Conservation (phyloP, 2,329 filamentous ascomycete species). For the Pseudocercospora crystallina region DNA sequence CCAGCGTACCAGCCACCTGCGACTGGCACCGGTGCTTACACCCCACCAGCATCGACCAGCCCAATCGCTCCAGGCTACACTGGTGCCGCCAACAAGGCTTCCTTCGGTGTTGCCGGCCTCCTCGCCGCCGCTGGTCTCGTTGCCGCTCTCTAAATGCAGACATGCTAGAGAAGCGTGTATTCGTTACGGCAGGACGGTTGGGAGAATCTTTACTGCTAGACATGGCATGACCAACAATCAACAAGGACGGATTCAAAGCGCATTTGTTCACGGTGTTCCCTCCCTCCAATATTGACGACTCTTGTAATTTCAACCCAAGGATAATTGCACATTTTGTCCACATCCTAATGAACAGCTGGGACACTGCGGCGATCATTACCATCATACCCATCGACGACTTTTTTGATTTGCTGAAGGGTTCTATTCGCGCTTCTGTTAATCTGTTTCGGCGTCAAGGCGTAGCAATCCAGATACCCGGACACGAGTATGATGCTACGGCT, state of each 20-base stretch:
- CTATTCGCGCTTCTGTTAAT: not conserved
- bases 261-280: too few relatives aligned
- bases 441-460: not conserved
- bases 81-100: slow-evolving; percentile 24
- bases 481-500: too few relatives aligned
- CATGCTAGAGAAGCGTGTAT: not conserved
- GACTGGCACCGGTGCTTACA: slow-evolving; percentile 15
- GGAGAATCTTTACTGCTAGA: too few relatives aligned
- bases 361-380: slow-evolving; percentile 3
- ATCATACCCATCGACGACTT: not conserved
- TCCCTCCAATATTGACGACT: too few relatives aligned
- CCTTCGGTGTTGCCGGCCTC: slow-evolving; percentile 22
- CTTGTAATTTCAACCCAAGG: too few relatives aligned
- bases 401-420: slow-evolving; percentile 1
- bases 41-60: slow-evolving; percentile 13
- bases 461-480: not conserved
- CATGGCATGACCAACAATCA: too few relatives aligned
- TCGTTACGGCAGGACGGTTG: slow-evolving; percentile 8
- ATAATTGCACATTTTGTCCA: too few relatives aligned
- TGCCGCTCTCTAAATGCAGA: slow-evolving; percentile 23
- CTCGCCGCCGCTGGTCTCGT: slow-evolving; percentile 25
- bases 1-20: not conserved
- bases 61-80: slow-evolving; percentile 20
- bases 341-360: slow-evolving; percentile 6
- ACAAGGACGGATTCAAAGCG: too few relatives aligned